Evolutionary conservation across 176 grass and related monocot species (phyloP), one percentile per base, ranked within the genome.

Genomic region (Oryza meridionalis): DNA sequence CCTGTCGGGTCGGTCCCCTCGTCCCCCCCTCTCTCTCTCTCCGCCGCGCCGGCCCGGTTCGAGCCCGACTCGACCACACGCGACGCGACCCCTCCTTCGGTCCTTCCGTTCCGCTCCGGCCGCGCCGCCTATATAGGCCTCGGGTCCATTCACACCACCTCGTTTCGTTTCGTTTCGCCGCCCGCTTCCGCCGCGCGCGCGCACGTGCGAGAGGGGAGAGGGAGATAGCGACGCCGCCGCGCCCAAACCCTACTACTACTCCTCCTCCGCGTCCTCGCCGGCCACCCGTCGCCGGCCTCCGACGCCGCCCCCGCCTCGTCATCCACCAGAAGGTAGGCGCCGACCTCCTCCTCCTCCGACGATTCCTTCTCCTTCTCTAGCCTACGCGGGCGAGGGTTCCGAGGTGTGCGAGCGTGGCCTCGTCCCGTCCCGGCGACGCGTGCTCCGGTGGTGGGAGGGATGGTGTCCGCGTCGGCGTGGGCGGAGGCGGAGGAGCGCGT

Each of bases 231-330:
- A 53, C 44, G 25, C 47, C 16, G 69, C 15, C 21, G 42, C 17
- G 69, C 15, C 29, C 42, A 17, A 69, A 76, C 63, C 78, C 85
- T 62, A 69, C 84, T 7, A 21, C 33, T 35, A 35, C 33, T 35
- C 3, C 78, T 17, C 17, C 69, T 42, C 29, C 55, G 29, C 55
- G 42, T 29, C 16, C 31, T 38, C 26, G 43, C 69, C 83, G 17
- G 16, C 50, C 82, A 29, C 64, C 11, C 43, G 43, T 64, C 65
- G 64, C n/a, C 6, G 29, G 24, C 76, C 19, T 19, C 21, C 53
- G 31, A 5, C 16, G 1, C 4, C 31, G 7, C 32, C 37, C 0
- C 75, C 64, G n/a, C 21, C 62, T 1, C 4, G 38, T 25, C 55
- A 19, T 2, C 1, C 58, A 9, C 13, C 31, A 51, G 72, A 40